Evolutionary conservation across 495 filamentous ascomycete species (phyloP).

Genomic region (Talaromyces wortmannii): DNA sequence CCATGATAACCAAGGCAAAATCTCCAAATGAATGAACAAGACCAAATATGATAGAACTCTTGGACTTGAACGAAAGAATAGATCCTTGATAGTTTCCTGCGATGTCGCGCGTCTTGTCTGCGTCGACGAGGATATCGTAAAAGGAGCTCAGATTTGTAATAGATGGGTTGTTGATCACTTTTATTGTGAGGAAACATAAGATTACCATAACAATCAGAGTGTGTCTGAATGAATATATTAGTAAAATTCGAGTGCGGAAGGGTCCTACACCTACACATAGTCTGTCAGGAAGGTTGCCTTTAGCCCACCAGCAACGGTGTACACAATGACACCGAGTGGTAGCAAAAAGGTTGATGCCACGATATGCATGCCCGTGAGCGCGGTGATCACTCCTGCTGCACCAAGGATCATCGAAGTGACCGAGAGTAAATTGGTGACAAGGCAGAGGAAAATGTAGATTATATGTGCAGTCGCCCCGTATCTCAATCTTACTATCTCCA

Average conservation of each 20-base stretch:
- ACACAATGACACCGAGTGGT: conserved; percentile 15
- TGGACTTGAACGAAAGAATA: conserved; percentile 27
- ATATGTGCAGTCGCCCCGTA: conserved; percentile 13
- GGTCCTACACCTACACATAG: conserved; percentile 6
- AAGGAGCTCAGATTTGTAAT: conserved; percentile 23
- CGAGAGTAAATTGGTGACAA: conserved; percentile 15
- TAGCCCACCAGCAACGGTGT: conserved; percentile 21
- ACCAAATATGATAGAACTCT: conserved; percentile 20
- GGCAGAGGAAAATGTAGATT: conserved; percentile 17
- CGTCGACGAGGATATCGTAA: conserved; percentile 29
- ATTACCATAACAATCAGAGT: conserved; percentile 29
- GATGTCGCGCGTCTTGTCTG: conserved; percentile 20
- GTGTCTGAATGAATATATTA: neutral
- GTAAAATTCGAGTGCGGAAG: too few species aligned
- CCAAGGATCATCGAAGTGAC: conserved; percentile 13
- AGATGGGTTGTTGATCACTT: conserved; percentile 19
- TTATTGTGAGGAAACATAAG: conserved; percentile 25
- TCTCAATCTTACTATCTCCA: conserved; percentile 17
- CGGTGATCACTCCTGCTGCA: conserved; percentile 8
- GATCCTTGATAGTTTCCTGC: conserved; percentile 29
- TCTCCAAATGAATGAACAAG: conserved; percentile 3
- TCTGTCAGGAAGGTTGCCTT: conserved; percentile 27
- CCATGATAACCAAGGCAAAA: conserved; percentile 12
- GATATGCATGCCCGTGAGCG: conserved; percentile 23
- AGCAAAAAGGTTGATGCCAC: conserved; percentile 19